Conservation (phyloP, 2,329 filamentous ascomycete species). For the Magnaporthales sp. region DNA sequence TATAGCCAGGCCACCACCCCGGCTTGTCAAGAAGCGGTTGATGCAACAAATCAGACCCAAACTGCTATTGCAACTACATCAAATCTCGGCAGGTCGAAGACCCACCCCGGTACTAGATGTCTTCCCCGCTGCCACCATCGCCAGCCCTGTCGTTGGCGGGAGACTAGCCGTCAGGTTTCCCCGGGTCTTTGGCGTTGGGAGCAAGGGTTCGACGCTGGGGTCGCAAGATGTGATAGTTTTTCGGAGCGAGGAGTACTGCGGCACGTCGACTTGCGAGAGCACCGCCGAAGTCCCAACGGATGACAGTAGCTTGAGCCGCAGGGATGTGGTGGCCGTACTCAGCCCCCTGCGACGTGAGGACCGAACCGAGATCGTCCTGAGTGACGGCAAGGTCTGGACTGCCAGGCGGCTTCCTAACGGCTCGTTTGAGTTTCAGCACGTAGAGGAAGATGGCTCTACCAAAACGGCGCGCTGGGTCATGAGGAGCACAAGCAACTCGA, state of each 20-base stretch:
- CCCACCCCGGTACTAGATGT: slow-evolving; percentile 64
- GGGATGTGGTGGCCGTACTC: slow-evolving; percentile 58
- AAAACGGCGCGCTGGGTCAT: slow-evolving; percentile 64
- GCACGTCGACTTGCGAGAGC: slow-evolving; percentile 21
- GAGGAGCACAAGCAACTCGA: slow-evolving; percentile 23
- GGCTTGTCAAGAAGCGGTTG: slow-evolving; percentile 52
- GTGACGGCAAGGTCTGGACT: slow-evolving; percentile 52
- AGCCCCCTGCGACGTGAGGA: slow-evolving; percentile 50
- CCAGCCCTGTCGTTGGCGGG: slow-evolving; percentile 28
- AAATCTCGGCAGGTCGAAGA: slow-evolving; percentile 49
- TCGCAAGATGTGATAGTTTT: slow-evolving; percentile 64
- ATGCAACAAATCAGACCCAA: slow-evolving; percentile 60
- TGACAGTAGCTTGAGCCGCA: slow-evolving; percentile 27
- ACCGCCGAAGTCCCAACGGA: slow-evolving; percentile 17
- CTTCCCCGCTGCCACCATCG: slow-evolving; percentile 57
- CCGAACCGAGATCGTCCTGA: slow-evolving; percentile 56
- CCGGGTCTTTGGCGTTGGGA: slow-evolving; percentile 53
- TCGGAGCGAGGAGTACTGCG: slow-evolving; percentile 58
- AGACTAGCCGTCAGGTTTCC: slow-evolving; percentile 53
- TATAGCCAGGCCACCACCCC: slow-evolving; percentile 59
- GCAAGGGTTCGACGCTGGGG: slow-evolving; percentile 51
- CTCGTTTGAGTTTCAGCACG: slow-evolving; percentile 57
- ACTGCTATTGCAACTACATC: slow-evolving; percentile 63
- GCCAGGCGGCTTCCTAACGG: slow-evolving; percentile 43
- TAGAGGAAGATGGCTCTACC: slow-evolving; percentile 47